These are phyloP conservation scores for Colletotrichum trifolii DNA, from an alignment of 2,329 filamentous ascomycete species.

Conservation along the genomic window DNA sequence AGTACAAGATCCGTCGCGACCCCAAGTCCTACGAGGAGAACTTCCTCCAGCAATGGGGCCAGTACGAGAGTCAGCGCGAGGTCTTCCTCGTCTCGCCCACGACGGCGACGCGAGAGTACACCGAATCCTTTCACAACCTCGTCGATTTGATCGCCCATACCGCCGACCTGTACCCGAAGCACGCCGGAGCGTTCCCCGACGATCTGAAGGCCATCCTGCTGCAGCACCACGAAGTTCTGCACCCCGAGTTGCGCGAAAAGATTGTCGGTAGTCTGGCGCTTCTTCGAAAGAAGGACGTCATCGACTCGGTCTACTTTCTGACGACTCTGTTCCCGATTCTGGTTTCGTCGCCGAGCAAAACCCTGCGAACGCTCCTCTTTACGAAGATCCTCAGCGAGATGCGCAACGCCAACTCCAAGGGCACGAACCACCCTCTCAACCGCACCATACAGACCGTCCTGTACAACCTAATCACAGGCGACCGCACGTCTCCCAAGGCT, in stretches of 20 bases:
- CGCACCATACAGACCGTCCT: constrained; percentile 92
- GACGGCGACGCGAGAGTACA: constrained; percentile 79
- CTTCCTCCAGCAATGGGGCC: constrained; percentile 86
- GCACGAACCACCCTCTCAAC: constrained; percentile 92
- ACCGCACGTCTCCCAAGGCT: constrained; percentile 85
- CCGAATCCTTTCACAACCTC: constrained; percentile 88
- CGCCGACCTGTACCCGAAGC: constrained; percentile 89
- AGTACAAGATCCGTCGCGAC: constrained; percentile 91
- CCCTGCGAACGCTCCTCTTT: constrained; percentile 84
- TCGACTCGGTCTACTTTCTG: constrained; percentile 85
- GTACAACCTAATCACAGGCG: constrained; percentile 89
- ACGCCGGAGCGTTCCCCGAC: constrained; percentile 80
- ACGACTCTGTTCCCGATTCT: constrained; percentile 96
- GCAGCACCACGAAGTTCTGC: constrained; percentile 83
- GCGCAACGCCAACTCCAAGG: constrained; percentile 85
- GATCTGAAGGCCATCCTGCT: constrained; percentile 85
- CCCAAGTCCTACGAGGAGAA: constrained; percentile 92
- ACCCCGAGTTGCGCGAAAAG: constrained; percentile 91
- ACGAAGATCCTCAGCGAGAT: constrained; percentile 92
- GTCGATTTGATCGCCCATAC: constrained; percentile 95
- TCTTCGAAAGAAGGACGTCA: constrained; percentile 88
- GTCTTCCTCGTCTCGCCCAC: constrained; percentile 89
- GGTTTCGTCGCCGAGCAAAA: constrained; percentile 91
- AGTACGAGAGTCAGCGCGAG: constrained; percentile 91
- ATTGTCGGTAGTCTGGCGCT: constrained; percentile 91